Evolutionary conservation across 768 basidiomycete genomes (phyloP).

Genomic region (Chalciporus sphaerocephalus): DNA sequence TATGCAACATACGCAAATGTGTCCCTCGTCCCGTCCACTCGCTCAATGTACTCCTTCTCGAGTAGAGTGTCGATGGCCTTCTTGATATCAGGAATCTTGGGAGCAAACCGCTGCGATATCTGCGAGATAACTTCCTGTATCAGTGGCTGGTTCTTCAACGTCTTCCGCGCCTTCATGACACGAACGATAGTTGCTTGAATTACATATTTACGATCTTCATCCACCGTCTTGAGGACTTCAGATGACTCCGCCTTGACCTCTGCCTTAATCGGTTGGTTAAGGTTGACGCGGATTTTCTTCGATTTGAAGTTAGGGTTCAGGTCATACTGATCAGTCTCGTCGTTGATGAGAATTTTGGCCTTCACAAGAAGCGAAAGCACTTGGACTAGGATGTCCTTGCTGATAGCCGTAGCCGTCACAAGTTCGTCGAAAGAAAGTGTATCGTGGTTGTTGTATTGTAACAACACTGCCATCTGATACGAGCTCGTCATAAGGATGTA

Average conservation of each 20-base stretch:
- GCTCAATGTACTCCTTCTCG: conserved; percentile 97
- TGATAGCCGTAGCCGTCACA: conserved; percentile 70
- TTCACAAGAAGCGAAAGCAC: conserved; percentile 66
- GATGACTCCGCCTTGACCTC: conserved; percentile 88
- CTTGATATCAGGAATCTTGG: conserved; percentile 95
- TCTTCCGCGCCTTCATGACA: conserved; percentile 94
- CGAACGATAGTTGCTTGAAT: conserved; percentile 94
- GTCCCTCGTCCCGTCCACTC: conserved; percentile 87
- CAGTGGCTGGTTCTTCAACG: conserved; percentile 88
- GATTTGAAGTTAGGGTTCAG: conserved; percentile 89
- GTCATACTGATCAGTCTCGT: conserved; percentile 87
- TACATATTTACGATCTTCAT: conserved; percentile 95
- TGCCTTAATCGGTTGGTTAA: conserved; percentile 90
- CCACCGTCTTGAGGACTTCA: conserved; percentile 90
- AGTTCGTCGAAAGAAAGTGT: conserved; percentile 81
- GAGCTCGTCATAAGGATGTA: conserved; percentile 95
- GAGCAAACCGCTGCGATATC: conserved; percentile 82
- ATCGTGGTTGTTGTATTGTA: conserved; percentile 92
- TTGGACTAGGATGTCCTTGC: conserved; percentile 75
- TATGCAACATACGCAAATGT: conserved; percentile 45
- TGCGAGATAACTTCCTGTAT: conserved; percentile 90
- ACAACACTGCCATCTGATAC: conserved; percentile 91
- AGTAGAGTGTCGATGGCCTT: conserved; percentile 91
- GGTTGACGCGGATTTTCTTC: conserved; percentile 89
- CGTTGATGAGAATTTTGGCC: conserved; percentile 84